Percentiles rank a stretch among this genome's conserved stretches.
Conservation (phyloP, 2,329 filamentous ascomycete genomes). For the Alternaria metachromatica region DNA sequence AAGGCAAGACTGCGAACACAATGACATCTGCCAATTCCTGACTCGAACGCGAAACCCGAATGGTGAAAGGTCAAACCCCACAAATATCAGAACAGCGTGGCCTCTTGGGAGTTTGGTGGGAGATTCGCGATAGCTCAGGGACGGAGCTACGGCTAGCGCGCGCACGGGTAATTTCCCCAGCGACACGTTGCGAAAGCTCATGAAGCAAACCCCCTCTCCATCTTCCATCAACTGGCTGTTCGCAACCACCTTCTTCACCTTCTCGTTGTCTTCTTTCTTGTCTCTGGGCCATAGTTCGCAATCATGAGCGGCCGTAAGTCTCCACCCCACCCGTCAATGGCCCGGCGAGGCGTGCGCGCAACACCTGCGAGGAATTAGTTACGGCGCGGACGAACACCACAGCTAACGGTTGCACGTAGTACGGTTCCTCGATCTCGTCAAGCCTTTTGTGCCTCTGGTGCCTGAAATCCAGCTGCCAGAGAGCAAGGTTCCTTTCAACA, state of each 20-base stretch:
- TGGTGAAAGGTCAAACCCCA: background rate
- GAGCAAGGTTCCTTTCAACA: conserved; percentile 98
- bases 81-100: conserved; percentile 30
- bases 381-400: conserved; percentile 6
- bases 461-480: conserved; percentile 88
- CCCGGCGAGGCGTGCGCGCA: conserved; percentile 14
- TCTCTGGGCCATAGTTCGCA: conserved; percentile 47
- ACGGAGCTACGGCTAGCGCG: conserved; percentile 32
- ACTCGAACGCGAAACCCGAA: background rate
- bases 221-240: conserved; percentile 36
- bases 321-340: conserved; percentile 33
- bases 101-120: conserved; percentile 25
- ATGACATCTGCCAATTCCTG: background rate
- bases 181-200: conserved; percentile 42
- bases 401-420: conserved; percentile 63
- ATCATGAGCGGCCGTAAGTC: conserved; percentile 67
- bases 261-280: conserved; percentile 44
- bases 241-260: conserved; percentile 34
- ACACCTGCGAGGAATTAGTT: conserved; percentile 1
- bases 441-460: conserved; percentile 99
- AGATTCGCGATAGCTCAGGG: conserved; percentile 32
- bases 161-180: conserved; percentile 31
- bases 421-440: conserved; percentile 99
- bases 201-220: conserved; percentile 37
- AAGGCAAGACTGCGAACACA: background rate